These are phyloP conservation scores for Neurospora sp. DNA, from an alignment of 495 filamentous ascomycete species.

Conservation along the genomic window DNA sequence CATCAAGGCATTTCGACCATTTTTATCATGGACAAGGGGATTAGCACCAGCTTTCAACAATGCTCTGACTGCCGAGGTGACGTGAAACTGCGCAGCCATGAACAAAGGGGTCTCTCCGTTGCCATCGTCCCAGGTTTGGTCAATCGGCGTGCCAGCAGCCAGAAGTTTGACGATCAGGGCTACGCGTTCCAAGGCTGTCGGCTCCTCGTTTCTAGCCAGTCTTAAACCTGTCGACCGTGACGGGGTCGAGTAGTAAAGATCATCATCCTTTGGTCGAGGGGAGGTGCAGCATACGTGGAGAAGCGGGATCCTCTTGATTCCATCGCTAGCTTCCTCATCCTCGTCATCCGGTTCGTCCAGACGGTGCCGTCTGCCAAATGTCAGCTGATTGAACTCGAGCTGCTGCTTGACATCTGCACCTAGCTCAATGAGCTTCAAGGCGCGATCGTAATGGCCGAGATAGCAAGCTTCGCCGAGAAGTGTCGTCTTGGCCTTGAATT, in stretches of 20 bases:
- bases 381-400: neutral
- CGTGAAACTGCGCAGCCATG: neutral
- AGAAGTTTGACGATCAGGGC: neutral
- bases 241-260: neutral
- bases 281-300: neutral
- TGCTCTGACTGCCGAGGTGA: neutral
- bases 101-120: neutral
- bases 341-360: neutral
- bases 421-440: slow-evolving; percentile 3
- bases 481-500: slow-evolving; percentile 1
- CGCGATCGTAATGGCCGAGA: slow-evolving; percentile 5
- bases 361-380: neutral
- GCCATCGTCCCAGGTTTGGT: neutral
- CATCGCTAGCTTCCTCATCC: neutral
- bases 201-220: neutral
- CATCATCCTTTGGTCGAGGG: neutral
- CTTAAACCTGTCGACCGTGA: neutral
- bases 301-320: neutral
- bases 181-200: neutral
- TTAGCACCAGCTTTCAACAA: neutral
- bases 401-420: slow-evolving; percentile 2
- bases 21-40: neutral
- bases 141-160: neutral
- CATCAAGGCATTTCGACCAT: neutral
- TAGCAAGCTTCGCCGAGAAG: slow-evolving; percentile 5